Base-by-base conservation (phyloP, 352 stramenopile species). In the Phytophthora kernoviae region DNA sequence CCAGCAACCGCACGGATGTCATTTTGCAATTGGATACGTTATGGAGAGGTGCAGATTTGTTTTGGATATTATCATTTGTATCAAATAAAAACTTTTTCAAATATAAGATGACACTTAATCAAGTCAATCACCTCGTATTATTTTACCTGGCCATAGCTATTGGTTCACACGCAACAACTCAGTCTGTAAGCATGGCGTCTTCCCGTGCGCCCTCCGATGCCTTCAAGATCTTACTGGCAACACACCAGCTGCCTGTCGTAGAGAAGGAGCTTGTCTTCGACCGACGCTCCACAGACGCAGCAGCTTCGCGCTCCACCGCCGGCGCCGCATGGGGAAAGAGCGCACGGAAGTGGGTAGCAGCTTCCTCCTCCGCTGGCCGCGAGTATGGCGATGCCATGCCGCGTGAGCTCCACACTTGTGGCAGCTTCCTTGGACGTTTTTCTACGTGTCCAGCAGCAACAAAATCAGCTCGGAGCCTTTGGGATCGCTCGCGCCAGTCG, bases 401-500 rank as follows among this genome's bases (percentile, higher is more conserved):
- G 10, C 66, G 68, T 17, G 82, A 90, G 59, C 65, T 91, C 24
- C 76, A 74, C 30, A 69, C 65, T 91, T 43, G 76, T 84, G 26
- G 78, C 78, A 4, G 62, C 79, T 20, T 91, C 82, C 0, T 85
- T 81, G 43, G 79, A 87, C 41, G 75, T 87, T 30, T 91, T 82
- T 57, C 68, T 67, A 36, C 69, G 72, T 5, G 49, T 75, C 5
- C 64, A 73, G 12, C 50, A 71, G 14, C 67, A 50, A 8, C 14
- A 49, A 14, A 36, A 34, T 15, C 44, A 57, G 0, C 32, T 75
- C 12, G 48, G 54, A 7, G 44, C 75, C 7, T 46, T 75, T 7
- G 30, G 33, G 9, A 26, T 66, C 17, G 37, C 54, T 2, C 68
- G 66, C 36, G 78, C 79, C 32, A 90, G 82, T 59, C 78, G 79